Percentiles rank a stretch among this genome's conserved stretches.
These are phyloP conservation scores for Heliophila coronopifolia DNA, from an alignment of 441 rosid species.

Conservation along the genomic window DNA sequence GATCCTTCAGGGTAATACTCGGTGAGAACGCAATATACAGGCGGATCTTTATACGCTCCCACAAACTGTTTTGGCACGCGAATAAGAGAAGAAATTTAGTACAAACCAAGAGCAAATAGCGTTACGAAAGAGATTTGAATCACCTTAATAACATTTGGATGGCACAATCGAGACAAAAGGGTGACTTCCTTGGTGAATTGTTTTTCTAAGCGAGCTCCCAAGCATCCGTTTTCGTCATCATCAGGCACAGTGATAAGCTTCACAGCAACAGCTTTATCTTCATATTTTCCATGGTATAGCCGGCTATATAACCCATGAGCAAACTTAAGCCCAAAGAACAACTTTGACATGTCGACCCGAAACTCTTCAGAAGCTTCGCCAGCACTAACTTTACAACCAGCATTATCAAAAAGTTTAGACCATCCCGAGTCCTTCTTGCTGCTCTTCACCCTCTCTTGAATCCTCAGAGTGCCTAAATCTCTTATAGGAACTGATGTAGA, in stretches of 20 bases:
- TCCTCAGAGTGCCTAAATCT: conserved; percentile 53
- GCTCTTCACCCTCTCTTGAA: conserved; percentile 49
- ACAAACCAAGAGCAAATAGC: background rate
- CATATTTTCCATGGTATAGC: conserved; percentile 83
- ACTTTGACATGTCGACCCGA: conserved; percentile 68
- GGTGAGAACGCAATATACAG: conserved; percentile 70
- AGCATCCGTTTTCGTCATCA: conserved; percentile 63
- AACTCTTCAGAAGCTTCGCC: conserved; percentile 63
- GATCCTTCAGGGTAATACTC: conserved; percentile 93
- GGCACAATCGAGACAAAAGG: conserved; percentile 64
- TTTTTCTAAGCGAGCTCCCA: conserved; percentile 68
- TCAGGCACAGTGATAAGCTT: conserved; percentile 81
- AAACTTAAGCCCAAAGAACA: conserved; percentile 80
- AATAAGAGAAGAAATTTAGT: conserved; percentile 21
- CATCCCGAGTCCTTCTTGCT: conserved; percentile 63
- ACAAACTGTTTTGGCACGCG: conserved; percentile 53
- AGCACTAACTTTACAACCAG: conserved; percentile 76
- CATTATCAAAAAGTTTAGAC: conserved; percentile 76
- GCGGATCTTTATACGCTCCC: conserved; percentile 84
- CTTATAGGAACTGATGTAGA: conserved; percentile 47
- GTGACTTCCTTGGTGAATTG: conserved; percentile 82
- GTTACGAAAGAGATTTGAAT: conserved; percentile 4
- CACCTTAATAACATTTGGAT: conserved; percentile 85
- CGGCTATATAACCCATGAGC: conserved; percentile 91
- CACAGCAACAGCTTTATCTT: conserved; percentile 89